Evolutionary conservation across 1,139 yeast genomes (phyloP).

Genomic region (Blastobotrys niveus): DNA sequence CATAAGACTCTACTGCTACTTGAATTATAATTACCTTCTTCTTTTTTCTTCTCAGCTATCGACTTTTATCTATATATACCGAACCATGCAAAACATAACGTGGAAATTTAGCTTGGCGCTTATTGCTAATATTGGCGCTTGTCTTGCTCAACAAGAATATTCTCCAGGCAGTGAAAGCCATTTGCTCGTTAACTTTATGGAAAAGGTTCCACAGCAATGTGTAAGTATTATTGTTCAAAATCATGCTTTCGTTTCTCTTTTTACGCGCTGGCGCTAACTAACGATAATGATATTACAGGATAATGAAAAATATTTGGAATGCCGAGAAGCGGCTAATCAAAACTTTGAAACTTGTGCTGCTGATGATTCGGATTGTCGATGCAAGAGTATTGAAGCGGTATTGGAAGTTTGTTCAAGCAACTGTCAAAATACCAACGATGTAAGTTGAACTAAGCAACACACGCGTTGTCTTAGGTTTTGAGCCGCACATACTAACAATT

Average conservation of each 20-base stretch:
- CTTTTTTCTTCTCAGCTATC: no score
- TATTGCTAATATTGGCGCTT: background rate
- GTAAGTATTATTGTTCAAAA: slow-evolving; percentile 7
- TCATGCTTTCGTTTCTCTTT: background rate
- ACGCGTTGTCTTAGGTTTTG: no score
- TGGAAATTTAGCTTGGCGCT: slow-evolving; percentile 4
- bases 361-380: slow-evolving; percentile 25
- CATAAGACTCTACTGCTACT: no score
- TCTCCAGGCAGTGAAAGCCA: background rate
- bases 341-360: slow-evolving; percentile 5
- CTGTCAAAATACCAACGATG: slow-evolving; percentile 14
- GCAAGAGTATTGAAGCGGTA: slow-evolving; percentile 21
- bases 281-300: slow-evolving; percentile 3
- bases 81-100: no score
- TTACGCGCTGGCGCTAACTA: background rate
- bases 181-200: background rate
- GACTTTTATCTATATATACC: no score
- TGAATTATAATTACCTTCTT: no score
- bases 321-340: slow-evolving; percentile 7
- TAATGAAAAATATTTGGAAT: slow-evolving; percentile 10
- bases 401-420: slow-evolving; percentile 22
- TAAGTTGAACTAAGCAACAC: background rate
- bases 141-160: background rate
- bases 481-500: no score
- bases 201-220: slow-evolving; percentile 12